These are phyloP conservation scores for Kodamaea alishanica DNA, from an alignment of 1,139 yeast genomes.

Conservation along the genomic window DNA sequence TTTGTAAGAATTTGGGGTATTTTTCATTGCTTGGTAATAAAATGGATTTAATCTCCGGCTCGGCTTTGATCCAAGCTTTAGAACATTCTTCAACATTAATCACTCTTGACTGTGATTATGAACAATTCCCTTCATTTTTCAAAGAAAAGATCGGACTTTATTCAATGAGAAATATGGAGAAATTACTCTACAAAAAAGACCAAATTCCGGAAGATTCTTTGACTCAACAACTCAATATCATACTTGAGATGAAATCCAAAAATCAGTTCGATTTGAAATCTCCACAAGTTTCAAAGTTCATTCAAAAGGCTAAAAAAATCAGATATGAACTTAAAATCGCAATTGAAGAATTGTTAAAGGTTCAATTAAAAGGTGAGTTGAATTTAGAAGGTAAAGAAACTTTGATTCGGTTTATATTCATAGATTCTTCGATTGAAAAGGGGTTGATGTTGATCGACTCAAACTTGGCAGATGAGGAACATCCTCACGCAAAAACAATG, in stretches of 20 bases:
- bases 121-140: constrained; percentile 38
- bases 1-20: constrained; percentile 54
- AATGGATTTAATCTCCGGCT: constrained; percentile 41
- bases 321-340: constrained; percentile 49
- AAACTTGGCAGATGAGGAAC: constrained; percentile 23
- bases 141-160: constrained; percentile 61
- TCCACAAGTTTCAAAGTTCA: constrained; percentile 36
- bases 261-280: constrained; percentile 19
- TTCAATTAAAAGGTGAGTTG: constrained; percentile 52
- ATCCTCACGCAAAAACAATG: constrained; percentile 8
- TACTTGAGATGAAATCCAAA: constrained; percentile 32
- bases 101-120: constrained; percentile 39
- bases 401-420: constrained; percentile 59
- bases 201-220: constrained; percentile 19
- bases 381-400: constrained; percentile 71
- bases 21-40: constrained; percentile 60
- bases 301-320: constrained; percentile 40
- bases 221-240: constrained; percentile 36
- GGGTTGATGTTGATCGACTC: constrained; percentile 53
- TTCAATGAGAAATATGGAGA: constrained; percentile 71
- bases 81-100: constrained; percentile 39
- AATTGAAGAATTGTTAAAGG: constrained; percentile 52
- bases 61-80: constrained; percentile 40
- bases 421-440: constrained; percentile 67
- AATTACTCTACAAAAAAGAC: constrained; percentile 19